Conservation (phyloP, 2,329 filamentous ascomycete species). For the Claviceps capensis region DNA sequence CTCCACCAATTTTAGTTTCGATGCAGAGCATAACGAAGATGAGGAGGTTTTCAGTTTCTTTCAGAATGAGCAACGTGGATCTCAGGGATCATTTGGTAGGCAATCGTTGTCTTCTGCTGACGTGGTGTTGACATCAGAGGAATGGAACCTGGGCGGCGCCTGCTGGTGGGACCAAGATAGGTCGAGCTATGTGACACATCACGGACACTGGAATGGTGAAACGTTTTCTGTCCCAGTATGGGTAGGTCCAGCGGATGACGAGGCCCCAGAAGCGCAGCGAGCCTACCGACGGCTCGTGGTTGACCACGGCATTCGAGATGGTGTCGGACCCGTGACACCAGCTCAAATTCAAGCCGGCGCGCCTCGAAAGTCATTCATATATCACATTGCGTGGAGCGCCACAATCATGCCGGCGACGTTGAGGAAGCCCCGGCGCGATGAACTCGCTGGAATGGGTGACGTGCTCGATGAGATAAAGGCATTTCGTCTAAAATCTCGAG, state of each 20-base stretch:
- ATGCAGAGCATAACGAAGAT: conserved; percentile 26
- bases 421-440: conserved; percentile 13
- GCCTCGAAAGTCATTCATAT: conserved; percentile 31
- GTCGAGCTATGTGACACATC: conserved; percentile 12
- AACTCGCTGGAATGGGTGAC: conserved; percentile 27
- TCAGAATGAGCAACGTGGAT: conserved; percentile 12
- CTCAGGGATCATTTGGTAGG: conserved; percentile 2
- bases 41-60: conserved; percentile 32
- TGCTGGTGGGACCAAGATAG: conserved; percentile 8
- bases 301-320: conserved; percentile 20
- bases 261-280: conserved; percentile 25
- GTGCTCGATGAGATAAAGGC: conserved; percentile 28
- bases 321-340: conserved; percentile 32
- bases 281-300: conserved; percentile 34
- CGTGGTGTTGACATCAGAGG: conserved; percentile 5
- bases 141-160: background rate
- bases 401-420: conserved; percentile 25
- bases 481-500: conserved; percentile 22
- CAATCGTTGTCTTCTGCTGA: conserved; percentile 1
- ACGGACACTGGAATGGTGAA: conserved; percentile 15
- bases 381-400: conserved; percentile 38
- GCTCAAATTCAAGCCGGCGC: conserved; percentile 36
- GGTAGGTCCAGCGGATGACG: conserved; percentile 26
- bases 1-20: conserved; percentile 20
- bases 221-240: conserved; percentile 24